These are phyloP conservation scores for Austroboletus niveus DNA, from an alignment of 1,284 basidiomycete genomes.

Conservation along the genomic window DNA sequence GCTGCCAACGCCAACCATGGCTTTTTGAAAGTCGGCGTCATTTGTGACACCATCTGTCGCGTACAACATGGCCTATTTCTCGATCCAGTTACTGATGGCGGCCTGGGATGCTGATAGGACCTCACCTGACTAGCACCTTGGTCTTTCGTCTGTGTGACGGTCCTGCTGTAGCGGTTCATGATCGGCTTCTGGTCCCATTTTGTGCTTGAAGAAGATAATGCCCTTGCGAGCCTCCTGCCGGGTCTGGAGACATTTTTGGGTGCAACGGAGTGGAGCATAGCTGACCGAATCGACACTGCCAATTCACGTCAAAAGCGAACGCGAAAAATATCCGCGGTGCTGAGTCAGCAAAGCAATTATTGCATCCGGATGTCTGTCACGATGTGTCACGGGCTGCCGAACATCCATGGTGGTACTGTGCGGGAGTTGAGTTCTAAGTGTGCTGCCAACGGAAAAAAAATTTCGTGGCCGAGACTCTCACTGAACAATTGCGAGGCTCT, in stretches of 20 bases:
- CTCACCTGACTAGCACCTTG: conserved; percentile 90
- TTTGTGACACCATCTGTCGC: conserved; percentile 85
- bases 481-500: too few species aligned
- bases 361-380: too few species aligned
- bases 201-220: conserved; percentile 41
- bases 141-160: conserved; percentile 85
- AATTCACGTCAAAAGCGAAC: neutral
- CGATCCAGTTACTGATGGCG: neutral
- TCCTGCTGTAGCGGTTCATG: conserved; percentile 83
- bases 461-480: too few species aligned
- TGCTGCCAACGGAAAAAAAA: too few species aligned
- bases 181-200: conserved; percentile 47
- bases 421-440: neutral
- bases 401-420: neutral
- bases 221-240: conserved; percentile 31
- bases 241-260: conserved; percentile 17
- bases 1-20: conserved; percentile 94
- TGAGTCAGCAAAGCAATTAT: conserved; percentile 17
- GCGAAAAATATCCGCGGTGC: conserved; percentile 2
- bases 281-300: neutral
- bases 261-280: conserved; percentile 24
- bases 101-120: neutral
- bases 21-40: conserved; percentile 84
- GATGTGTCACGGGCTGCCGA: neutral
- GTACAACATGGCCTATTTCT: conserved; percentile 86